Conservation (phyloP, 2,329 filamentous ascomycete genomes). For the Aspergillus sp. region DNA sequence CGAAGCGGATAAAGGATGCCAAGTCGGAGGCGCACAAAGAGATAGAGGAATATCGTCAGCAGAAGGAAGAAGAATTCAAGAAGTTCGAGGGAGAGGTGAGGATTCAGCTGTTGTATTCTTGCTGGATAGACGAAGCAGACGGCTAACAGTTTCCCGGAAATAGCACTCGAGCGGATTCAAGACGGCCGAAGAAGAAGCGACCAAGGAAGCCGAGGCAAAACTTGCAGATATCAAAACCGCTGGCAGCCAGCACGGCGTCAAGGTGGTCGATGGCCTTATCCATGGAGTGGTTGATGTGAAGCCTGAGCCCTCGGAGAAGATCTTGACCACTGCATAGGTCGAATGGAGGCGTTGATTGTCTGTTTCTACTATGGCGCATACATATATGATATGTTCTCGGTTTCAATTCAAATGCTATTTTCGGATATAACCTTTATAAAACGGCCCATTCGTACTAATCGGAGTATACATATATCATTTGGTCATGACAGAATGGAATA, state of each 20-base stretch:
- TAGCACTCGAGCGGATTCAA: slow-evolving; percentile 91
- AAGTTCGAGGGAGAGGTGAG: slow-evolving; percentile 76
- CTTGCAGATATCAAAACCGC: slow-evolving; percentile 75
- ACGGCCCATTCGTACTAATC: neutral
- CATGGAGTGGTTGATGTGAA: slow-evolving; percentile 78
- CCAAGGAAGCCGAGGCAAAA: slow-evolving; percentile 72
- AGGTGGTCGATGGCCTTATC: slow-evolving; percentile 77
- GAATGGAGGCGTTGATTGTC: slow-evolving; percentile 5
- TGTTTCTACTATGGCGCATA: slow-evolving; percentile 1
- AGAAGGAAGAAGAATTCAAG: slow-evolving; percentile 93
- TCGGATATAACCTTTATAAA: no score
- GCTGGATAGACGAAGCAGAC: neutral
- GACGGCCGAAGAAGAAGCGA: slow-evolving; percentile 69
- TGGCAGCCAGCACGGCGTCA: slow-evolving; percentile 69
- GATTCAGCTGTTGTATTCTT: slow-evolving; percentile 2
- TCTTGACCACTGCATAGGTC: slow-evolving; percentile 29
- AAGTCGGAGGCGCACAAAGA: slow-evolving; percentile 96
- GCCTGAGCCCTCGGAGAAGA: slow-evolving; percentile 56
- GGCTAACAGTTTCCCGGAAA: neutral
- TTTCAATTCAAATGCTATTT: slow-evolving; percentile 3
- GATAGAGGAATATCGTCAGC: slow-evolving; percentile 81
- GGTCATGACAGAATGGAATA: neutral
- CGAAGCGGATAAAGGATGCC: slow-evolving; percentile 94
- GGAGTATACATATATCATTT: slow-evolving; percentile 1
- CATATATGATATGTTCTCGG: slow-evolving; percentile 7